These are phyloP conservation scores for Colletotrichum scovillei DNA, from an alignment of 2,329 filamentous ascomycete genomes.

Conservation along the genomic window DNA sequence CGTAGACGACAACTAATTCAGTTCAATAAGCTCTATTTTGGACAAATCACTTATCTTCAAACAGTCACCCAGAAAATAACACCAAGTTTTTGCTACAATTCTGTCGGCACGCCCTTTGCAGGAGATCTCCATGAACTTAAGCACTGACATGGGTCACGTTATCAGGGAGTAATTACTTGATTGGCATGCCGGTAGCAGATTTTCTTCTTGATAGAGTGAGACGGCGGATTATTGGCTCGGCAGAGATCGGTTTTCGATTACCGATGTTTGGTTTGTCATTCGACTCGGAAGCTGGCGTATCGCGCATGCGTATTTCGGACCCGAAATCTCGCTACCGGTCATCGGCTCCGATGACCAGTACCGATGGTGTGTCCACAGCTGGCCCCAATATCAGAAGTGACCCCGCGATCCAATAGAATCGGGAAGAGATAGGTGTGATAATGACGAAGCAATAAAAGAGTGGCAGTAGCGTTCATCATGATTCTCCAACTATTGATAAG, in stretches of 20 bases:
- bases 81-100: too few species aligned
- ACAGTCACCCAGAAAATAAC: too few species aligned
- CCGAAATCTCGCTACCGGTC: background rate
- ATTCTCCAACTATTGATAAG: too few species aligned
- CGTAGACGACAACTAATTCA: background rate
- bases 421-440: background rate
- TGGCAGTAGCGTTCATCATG: background rate
- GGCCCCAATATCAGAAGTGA: background rate
- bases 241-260: background rate
- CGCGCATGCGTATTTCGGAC: background rate
- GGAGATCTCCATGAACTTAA: too few species aligned
- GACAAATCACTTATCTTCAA: background rate
- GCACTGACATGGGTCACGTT: too few species aligned
- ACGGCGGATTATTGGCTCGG: too few species aligned
- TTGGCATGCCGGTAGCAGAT: too few species aligned
- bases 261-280: background rate
- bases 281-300: background rate
- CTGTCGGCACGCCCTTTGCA: too few species aligned
- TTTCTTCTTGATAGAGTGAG: too few species aligned
- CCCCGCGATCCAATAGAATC: background rate
- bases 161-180: too few species aligned
- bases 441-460: background rate
- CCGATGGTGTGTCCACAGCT: background rate
- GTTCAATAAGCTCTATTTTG: background rate
- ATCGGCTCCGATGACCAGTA: background rate